Conservation (phyloP, 495 filamentous ascomycete species). For the Penicillium longicatenatum region DNA sequence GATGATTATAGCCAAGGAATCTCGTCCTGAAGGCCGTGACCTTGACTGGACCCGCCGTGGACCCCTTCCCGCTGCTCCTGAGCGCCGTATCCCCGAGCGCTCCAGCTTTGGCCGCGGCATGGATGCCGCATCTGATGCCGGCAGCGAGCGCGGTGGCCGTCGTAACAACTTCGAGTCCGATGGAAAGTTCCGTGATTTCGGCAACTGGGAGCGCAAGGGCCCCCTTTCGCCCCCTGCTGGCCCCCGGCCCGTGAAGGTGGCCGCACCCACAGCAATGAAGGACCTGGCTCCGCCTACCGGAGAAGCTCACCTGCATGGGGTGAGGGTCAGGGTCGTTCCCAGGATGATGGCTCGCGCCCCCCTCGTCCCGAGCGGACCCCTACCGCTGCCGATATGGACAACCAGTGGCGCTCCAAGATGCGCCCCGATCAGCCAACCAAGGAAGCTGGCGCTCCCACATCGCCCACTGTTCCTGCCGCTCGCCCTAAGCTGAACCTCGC, state of each 20-base stretch:
- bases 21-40: conserved; percentile 47
- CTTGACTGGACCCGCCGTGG: conserved; percentile 88
- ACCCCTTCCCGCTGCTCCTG: conserved; percentile 73
- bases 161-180: conserved; percentile 65
- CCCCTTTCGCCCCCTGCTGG: conserved; percentile 76
- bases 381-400: conserved; percentile 84
- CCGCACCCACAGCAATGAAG: conserved; percentile 67
- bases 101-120: conserved; percentile 51
- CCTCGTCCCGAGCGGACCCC: conserved; percentile 61
- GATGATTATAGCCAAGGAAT: conserved; percentile 66
- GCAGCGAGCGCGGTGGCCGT: conserved; percentile 52
- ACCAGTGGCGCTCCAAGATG: conserved; percentile 85
- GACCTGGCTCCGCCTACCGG: conserved; percentile 57
- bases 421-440: conserved; percentile 66
- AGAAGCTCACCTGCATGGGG: conserved; percentile 82
- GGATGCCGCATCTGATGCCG: conserved; percentile 54
- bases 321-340: conserved; percentile 76
- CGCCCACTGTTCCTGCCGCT: conserved; percentile 47
- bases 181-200: conserved; percentile 82
- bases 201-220: conserved; percentile 94
- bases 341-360: conserved; percentile 74
- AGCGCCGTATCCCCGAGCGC: conserved; percentile 51
- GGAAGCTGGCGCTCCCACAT: conserved; percentile 65
- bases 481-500: conserved; percentile 80
- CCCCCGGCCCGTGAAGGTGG: conserved; percentile 62